These are phyloP conservation scores for Plenodomus tracheiphilus DNA, from an alignment of 2,329 filamentous ascomycete species.

Conservation along the genomic window DNA sequence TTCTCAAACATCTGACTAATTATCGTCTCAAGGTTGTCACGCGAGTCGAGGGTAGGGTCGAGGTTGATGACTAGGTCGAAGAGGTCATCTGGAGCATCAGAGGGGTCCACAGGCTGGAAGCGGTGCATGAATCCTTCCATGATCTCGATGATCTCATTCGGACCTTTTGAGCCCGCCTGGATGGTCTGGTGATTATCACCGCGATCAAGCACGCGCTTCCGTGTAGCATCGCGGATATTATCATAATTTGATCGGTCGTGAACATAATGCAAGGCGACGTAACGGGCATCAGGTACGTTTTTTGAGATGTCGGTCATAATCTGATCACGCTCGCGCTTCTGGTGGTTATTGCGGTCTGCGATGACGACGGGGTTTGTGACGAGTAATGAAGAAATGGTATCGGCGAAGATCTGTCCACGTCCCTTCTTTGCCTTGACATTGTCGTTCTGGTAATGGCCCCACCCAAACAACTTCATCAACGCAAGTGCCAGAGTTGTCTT, in stretches of 20 bases:
- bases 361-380: conserved; percentile 72
- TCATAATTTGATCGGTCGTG: conserved; percentile 71
- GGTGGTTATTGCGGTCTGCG: conserved; percentile 93
- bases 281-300: conserved; percentile 64
- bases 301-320: conserved; percentile 76
- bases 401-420: conserved; percentile 77
- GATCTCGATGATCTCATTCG: conserved; percentile 77
- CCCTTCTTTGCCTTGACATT: conserved; percentile 79
- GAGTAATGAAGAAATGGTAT: conserved; percentile 68
- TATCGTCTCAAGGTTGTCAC: conserved; percentile 81
- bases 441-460: conserved; percentile 96
- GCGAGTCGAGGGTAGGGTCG: conserved; percentile 74
- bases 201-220: conserved; percentile 75
- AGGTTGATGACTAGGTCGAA: conserved; percentile 88
- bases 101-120: conserved; percentile 76
- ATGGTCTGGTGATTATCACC: conserved; percentile 99
- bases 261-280: conserved; percentile 87
- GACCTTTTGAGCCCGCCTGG: conserved; percentile 74
- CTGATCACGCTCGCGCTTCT: conserved; percentile 84
- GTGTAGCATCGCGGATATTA: conserved; percentile 73
- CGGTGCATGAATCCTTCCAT: conserved; percentile 93
- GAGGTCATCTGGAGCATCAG: conserved; percentile 70
- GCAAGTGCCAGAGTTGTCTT: conserved; percentile 92
- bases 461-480: conserved; percentile 79
- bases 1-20: conserved; percentile 71